Percentiles rank a stretch among this genome's conserved stretches.
Conservation (phyloP, 768 basidiomycete genomes). For the Suillus subluteus region DNA sequence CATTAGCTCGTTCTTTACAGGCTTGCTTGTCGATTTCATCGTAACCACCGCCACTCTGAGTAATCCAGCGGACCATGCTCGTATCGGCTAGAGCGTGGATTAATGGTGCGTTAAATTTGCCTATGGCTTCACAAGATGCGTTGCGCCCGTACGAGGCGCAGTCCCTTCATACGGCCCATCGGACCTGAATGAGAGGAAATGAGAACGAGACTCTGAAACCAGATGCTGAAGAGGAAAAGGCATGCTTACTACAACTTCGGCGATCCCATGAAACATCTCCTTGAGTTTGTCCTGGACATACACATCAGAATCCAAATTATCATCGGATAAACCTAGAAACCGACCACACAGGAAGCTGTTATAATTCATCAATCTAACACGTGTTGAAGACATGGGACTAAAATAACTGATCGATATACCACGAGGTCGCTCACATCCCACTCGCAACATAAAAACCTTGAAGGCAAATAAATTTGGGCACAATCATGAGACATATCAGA, state of each 20-base stretch:
- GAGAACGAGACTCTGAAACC: slow-evolving; percentile 59
- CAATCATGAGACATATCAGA: not conserved
- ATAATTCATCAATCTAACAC: not conserved
- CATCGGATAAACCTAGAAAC: slow-evolving; percentile 4
- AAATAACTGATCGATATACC: not conserved
- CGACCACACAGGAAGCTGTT: slow-evolving; percentile 19
- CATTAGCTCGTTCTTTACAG: slow-evolving; percentile 65
- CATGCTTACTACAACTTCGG: slow-evolving; percentile 70
- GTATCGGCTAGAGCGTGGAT: slow-evolving; percentile 61
- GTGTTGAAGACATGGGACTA: not conserved
- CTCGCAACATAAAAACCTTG: not conserved
- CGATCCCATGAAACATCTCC: slow-evolving; percentile 59
- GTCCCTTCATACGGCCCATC: slow-evolving; percentile 72
- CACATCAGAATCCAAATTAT: not conserved
- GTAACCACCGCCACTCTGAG: slow-evolving; percentile 87
- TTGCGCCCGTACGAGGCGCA: slow-evolving; percentile 79
- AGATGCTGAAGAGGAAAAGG: slow-evolving; percentile 39
- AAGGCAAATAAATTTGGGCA: not conserved
- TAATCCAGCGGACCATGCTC: slow-evolving; percentile 72
- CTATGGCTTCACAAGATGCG: slow-evolving; percentile 53
- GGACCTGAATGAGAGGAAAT: slow-evolving; percentile 64
- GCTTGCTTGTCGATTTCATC: slow-evolving; percentile 78
- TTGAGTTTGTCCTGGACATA: slow-evolving; percentile 76
- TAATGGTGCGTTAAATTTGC: slow-evolving; percentile 77
- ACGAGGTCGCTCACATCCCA: slow-evolving; percentile 27